Percentiles rank a stretch among this genome's conserved stretches.
These are phyloP conservation scores for Fusarium equiseti DNA, from an alignment of 2,329 filamentous ascomycete species.

Conservation along the genomic window DNA sequence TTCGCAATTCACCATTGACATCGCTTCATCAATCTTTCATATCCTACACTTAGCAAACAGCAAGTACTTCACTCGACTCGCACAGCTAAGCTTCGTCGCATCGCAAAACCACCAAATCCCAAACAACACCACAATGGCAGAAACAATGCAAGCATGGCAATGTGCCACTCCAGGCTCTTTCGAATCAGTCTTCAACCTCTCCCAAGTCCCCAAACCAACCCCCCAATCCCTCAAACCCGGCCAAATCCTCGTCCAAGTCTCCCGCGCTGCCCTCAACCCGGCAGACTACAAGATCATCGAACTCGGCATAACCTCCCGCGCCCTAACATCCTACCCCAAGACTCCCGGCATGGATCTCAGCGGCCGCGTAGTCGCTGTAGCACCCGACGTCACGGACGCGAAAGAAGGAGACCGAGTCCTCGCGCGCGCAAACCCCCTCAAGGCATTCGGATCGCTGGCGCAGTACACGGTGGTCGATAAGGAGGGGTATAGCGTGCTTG, in stretches of 20 bases:
- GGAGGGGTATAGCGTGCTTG: constrained; percentile 54
- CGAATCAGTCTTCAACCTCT: constrained; percentile 36
- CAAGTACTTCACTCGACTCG: background rate
- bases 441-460: constrained; percentile 56
- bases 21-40: background rate
- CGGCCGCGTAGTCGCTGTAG: constrained; percentile 59
- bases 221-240: constrained; percentile 40
- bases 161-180: constrained; percentile 44
- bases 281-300: constrained; percentile 64
- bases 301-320: constrained; percentile 53
- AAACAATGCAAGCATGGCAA: constrained; percentile 50
- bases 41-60: background rate
- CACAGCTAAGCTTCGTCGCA: background rate
- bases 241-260: constrained; percentile 59
- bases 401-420: constrained; percentile 59
- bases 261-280: constrained; percentile 60
- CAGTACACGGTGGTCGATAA: constrained; percentile 56
- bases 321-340: constrained; percentile 53
- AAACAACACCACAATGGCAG: constrained; percentile 8
- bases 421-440: constrained; percentile 50
- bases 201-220: constrained; percentile 33
- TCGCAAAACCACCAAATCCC: background rate
- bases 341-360: constrained; percentile 64
- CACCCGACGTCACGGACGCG: constrained; percentile 47
- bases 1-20: background rate